Evolutionary conservation across 2,329 filamentous ascomycete genomes (phyloP).

Genomic region (Salinomyces thailandicus): DNA sequence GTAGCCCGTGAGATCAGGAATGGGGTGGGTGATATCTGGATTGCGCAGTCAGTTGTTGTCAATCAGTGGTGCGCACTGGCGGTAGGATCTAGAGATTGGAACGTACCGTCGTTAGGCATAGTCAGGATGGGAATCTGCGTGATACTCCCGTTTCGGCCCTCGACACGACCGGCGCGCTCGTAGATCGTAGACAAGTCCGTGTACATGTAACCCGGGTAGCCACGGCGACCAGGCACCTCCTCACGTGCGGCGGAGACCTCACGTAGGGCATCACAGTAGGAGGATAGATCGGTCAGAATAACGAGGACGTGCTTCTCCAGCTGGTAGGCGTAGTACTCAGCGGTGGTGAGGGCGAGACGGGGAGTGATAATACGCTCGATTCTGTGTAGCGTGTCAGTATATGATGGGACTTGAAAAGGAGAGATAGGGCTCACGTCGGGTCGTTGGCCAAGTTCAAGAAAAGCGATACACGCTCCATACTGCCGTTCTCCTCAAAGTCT

Average conservation of each 20-base stretch:
- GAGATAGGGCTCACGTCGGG: constrained; percentile 65
- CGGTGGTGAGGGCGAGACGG: constrained; percentile 92
- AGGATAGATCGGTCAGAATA: constrained; percentile 93
- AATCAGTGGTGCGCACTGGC: no score
- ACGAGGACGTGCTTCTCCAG: constrained; percentile 99
- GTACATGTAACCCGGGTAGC: constrained; percentile 99
- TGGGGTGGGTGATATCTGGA: constrained; percentile 89
- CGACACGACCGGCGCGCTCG: constrained; percentile 94
- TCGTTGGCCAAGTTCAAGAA: constrained; percentile 99
- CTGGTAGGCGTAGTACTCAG: constrained; percentile 99
- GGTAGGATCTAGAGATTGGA: neutral
- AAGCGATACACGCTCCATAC: constrained; percentile 89
- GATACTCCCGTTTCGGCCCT: constrained; percentile 94
- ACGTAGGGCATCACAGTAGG: constrained; percentile 97
- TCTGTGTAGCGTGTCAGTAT: constrained; percentile 36
- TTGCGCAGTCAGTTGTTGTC: neutral
- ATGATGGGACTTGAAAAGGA: neutral
- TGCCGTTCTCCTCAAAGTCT: constrained; percentile 98
- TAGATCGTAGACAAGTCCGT: constrained; percentile 99
- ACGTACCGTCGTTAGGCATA: constrained; percentile 89
- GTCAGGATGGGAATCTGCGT: constrained; percentile 98
- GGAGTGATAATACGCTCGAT: constrained; percentile 99
- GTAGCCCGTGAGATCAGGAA: constrained; percentile 96
- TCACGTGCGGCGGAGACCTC: constrained; percentile 96
- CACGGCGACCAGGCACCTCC: constrained; percentile 97